Percentiles rank a stretch among this genome's conserved stretches.
Conservation (phyloP, 2,329 filamentous ascomycete species). For the Sporothrix phasma region DNA sequence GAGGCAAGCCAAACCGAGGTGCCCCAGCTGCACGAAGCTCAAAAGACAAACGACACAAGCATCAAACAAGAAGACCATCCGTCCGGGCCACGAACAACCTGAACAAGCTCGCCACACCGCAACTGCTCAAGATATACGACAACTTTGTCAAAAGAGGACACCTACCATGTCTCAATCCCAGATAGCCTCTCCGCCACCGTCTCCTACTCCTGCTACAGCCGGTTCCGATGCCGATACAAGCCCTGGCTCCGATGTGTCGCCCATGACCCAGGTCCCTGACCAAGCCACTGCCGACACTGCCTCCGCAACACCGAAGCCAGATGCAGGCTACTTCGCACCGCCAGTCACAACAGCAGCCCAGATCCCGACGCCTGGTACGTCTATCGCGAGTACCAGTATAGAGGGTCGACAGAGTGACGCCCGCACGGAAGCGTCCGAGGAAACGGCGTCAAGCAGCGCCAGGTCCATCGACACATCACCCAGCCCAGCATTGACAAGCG, state of each 20-base stretch:
- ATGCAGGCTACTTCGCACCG: slow-evolving; percentile 23
- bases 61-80: neutral
- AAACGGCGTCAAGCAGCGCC: slow-evolving; percentile 7
- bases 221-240: slow-evolving; percentile 22
- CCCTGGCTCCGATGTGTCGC: slow-evolving; percentile 36
- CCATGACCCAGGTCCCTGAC: slow-evolving; percentile 26
- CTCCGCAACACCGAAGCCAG: slow-evolving; percentile 7
- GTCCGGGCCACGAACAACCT: neutral
- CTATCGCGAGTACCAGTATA: slow-evolving; percentile 1
- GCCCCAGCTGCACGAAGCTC: neutral
- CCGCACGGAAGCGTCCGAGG: slow-evolving; percentile 4
- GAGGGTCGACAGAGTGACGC: slow-evolving; percentile 2
- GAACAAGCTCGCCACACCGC: neutral
- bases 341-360: neutral
- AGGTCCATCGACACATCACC: neutral
- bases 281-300: slow-evolving; percentile 18
- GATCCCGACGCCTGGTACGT: neutral
- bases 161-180: neutral
- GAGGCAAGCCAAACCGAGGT: neutral
- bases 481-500: neutral
- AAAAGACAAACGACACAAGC: neutral
- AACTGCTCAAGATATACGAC: neutral
- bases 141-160: too few species aligned
- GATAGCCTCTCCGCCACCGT: neutral
- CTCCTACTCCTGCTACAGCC: neutral